Evolutionary conservation across 1,139 yeast genomes (phyloP).

Genomic region (Petasospora rhodanensis): DNA sequence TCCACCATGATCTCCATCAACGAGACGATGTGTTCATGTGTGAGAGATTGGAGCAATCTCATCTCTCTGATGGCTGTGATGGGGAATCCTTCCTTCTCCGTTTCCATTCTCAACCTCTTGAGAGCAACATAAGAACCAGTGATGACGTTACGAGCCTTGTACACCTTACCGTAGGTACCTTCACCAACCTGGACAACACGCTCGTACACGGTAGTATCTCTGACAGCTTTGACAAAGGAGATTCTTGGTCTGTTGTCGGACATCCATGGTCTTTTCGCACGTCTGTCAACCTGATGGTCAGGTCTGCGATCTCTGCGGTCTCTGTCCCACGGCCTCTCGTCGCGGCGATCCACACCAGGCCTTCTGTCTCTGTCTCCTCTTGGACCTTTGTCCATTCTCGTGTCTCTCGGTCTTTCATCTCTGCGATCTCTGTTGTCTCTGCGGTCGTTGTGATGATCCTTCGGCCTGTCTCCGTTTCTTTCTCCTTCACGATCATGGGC

Average conservation of each 20-base stretch:
- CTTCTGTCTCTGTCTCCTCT: background rate
- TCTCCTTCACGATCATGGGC: no score
- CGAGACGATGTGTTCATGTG: constrained; percentile 78
- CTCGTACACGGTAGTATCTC: constrained; percentile 27
- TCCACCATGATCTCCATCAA: constrained; percentile 90
- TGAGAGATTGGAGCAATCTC: constrained; percentile 77
- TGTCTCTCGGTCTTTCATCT: constrained; percentile 1
- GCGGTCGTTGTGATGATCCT: background rate
- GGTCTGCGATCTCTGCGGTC: no score
- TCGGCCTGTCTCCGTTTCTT: no score
- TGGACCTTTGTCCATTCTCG: constrained; percentile 1
- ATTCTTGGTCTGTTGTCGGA: constrained; percentile 3
- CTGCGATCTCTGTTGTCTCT: background rate
- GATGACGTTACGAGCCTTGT: constrained; percentile 65
- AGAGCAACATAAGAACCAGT: constrained; percentile 77
- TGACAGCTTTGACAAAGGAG: constrained; percentile 20
- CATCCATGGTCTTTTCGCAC: no score
- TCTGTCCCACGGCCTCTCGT: no score
- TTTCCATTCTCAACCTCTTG: constrained; percentile 76
- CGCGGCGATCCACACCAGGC: background rate
- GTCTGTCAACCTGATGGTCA: no score
- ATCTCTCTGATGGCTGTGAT: constrained; percentile 93
- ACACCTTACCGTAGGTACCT: constrained; percentile 77
- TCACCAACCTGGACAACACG: constrained; percentile 60
- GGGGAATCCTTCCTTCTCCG: constrained; percentile 93